phyloP scores from a whole-genome alignment of 2,329 filamentous ascomycete genomes.

The Aspergillus sp. region DNA sequence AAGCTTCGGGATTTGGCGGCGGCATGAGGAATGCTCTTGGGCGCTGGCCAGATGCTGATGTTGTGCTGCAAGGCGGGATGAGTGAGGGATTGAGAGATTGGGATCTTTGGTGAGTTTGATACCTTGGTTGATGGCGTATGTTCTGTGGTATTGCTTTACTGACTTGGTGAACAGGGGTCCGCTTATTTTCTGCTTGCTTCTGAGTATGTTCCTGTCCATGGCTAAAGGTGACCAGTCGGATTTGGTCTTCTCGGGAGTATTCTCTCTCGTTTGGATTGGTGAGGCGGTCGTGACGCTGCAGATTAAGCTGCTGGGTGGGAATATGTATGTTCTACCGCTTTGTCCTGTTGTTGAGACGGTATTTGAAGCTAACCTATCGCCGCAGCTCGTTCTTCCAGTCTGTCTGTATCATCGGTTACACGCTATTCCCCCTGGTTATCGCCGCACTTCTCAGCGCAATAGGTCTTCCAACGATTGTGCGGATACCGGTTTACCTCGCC shows the following conservation, averaged over 20 bases:
- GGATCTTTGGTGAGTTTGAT: constrained; percentile 73
- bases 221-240: constrained; percentile 79
- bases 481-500: constrained; percentile 87
- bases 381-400: constrained; percentile 93
- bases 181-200: constrained; percentile 84
- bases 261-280: constrained; percentile 94
- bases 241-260: constrained; percentile 90
- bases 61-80: constrained; percentile 69
- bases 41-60: constrained; percentile 67
- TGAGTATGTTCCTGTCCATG: constrained; percentile 85
- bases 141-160: not conserved
- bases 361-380: constrained; percentile 18
- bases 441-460: constrained; percentile 86
- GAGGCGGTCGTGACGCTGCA: constrained; percentile 97
- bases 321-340: constrained; percentile 71
- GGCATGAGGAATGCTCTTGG: constrained; percentile 58
- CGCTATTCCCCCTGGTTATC: constrained; percentile 92
- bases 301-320: constrained; percentile 93
- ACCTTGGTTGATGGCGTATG: not conserved
- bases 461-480: constrained; percentile 72
- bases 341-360: not conserved
- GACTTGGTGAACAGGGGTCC: constrained; percentile 66
- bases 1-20: constrained; percentile 48
- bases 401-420: constrained; percentile 97
- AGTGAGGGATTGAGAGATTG: constrained; percentile 89